Conservation (phyloP, 345 rosid genomes). For the Bruguiera sexangula region DNA sequence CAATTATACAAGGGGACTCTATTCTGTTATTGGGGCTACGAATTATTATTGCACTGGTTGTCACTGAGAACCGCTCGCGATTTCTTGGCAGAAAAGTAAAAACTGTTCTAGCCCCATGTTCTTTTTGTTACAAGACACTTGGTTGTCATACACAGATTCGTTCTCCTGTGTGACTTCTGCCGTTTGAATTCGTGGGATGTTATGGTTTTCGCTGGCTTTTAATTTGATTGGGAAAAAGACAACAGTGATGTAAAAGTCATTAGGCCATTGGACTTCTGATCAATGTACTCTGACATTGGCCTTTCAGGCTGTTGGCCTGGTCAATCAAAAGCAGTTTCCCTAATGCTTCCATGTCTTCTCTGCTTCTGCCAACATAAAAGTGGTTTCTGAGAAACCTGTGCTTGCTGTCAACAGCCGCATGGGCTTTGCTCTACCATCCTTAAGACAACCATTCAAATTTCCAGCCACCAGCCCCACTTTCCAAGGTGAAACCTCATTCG, state of each 20-base stretch:
- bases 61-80: not conserved
- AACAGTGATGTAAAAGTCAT: not conserved
- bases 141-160: constrained; percentile 16
- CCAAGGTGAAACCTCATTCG: no score
- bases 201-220: not conserved
- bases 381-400: no score
- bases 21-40: no score
- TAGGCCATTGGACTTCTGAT: not conserved
- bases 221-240: not conserved
- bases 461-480: no score
- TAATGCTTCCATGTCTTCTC: no score
- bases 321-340: not conserved
- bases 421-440: no score
- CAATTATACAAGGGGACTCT: not conserved
- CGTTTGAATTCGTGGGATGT: constrained; percentile 7
- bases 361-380: not conserved
- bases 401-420: no score
- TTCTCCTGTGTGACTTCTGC: not conserved
- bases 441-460: no score
- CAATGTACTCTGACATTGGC: not conserved
- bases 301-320: not conserved
- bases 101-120: not conserved
- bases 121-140: not conserved
- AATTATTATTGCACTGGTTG: no score
- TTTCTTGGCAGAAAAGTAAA: not conserved